Evolutionary conservation across 441 rosid genomes (phyloP).

Genomic region (Croton setiger): DNA sequence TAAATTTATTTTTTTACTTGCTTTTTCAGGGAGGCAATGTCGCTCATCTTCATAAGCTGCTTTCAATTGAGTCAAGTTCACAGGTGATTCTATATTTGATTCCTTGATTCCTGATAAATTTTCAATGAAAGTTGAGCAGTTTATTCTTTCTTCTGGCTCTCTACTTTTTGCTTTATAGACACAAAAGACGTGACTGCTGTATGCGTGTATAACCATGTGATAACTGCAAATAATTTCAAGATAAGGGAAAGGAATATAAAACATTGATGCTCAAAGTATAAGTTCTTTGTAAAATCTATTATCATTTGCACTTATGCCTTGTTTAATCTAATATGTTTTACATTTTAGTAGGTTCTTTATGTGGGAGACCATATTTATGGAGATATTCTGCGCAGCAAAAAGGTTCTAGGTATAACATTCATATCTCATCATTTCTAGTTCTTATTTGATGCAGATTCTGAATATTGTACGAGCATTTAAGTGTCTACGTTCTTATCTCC

Average conservation of each 20-base stretch:
- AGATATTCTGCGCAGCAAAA: slow-evolving; percentile 96
- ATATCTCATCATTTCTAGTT: slow-evolving; percentile 8
- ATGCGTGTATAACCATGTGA: not conserved
- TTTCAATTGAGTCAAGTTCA: slow-evolving; percentile 91
- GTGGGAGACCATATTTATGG: slow-evolving; percentile 99
- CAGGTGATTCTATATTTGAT: slow-evolving; percentile 51
- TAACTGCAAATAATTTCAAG: not conserved
- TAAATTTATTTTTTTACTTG: slow-evolving; percentile 14
- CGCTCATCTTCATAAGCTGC: slow-evolving; percentile 93
- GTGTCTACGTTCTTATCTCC: not conserved
- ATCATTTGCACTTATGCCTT: not conserved
- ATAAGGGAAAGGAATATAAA: not conserved
- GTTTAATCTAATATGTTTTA: slow-evolving; percentile 6
- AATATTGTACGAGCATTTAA: not conserved
- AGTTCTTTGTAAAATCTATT: not conserved
- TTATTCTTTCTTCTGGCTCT: not conserved
- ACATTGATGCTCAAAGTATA: not conserved
- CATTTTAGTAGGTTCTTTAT: slow-evolving; percentile 68
- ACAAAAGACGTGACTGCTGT: not conserved
- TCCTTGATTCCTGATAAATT: not conserved
- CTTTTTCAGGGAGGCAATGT: slow-evolving; percentile 82
- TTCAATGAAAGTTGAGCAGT: not conserved
- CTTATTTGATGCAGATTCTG: not conserved
- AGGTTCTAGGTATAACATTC: slow-evolving; percentile 73
- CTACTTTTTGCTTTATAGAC: not conserved